Evolutionary conservation across 2,329 filamentous ascomycete species (phyloP).

Genomic region (Cyphellophora attinorum): DNA sequence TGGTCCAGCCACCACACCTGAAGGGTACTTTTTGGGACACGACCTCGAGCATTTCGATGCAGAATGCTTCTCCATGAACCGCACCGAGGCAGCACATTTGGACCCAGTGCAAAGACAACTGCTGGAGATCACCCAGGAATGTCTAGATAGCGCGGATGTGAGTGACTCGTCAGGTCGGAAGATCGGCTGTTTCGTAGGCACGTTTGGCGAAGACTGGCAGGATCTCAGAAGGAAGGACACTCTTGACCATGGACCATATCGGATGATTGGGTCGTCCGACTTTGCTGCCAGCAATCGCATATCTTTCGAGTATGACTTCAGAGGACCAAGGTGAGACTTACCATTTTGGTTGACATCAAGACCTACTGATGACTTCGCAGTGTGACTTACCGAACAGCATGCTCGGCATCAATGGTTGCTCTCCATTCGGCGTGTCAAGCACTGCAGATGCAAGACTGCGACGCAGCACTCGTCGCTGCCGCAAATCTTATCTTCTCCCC

Average conservation of each 20-base stretch:
- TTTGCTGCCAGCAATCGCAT: slow-evolving; percentile 22
- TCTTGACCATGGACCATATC: slow-evolving; percentile 11
- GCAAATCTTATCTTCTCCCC: slow-evolving; percentile 7
- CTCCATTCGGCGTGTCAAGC: slow-evolving; percentile 22
- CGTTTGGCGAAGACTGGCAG: slow-evolving; percentile 11
- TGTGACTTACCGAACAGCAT: slow-evolving; percentile 21
- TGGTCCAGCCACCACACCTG: slow-evolving; percentile 7
- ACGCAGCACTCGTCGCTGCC: slow-evolving; percentile 8
- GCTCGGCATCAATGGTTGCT: slow-evolving; percentile 20
- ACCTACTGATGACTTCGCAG: slow-evolving; percentile 21
- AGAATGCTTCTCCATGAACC: slow-evolving; percentile 17
- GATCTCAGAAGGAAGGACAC: slow-evolving; percentile 22
- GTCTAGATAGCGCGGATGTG: slow-evolving; percentile 10
- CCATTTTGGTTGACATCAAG: slow-evolving; percentile 21
- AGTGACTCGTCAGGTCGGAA: slow-evolving; percentile 8
- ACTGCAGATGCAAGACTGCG: slow-evolving; percentile 11
- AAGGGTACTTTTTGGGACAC: slow-evolving; percentile 15
- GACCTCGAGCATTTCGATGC: slow-evolving; percentile 19
- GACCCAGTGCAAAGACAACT: slow-evolving; percentile 20
- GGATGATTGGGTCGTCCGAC: slow-evolving; percentile 19
- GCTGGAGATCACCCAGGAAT: slow-evolving; percentile 20
- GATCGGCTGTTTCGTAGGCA: slow-evolving; percentile 11
- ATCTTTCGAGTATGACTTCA: slow-evolving; percentile 26
- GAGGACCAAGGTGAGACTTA: slow-evolving; percentile 11
- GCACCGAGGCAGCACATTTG: slow-evolving; percentile 16